A percentile compares a stretch with the other conserved stretches of the same genome.
Conservation (phyloP, 2,329 filamentous ascomycete species). For the Verticillium klebahnii region DNA sequence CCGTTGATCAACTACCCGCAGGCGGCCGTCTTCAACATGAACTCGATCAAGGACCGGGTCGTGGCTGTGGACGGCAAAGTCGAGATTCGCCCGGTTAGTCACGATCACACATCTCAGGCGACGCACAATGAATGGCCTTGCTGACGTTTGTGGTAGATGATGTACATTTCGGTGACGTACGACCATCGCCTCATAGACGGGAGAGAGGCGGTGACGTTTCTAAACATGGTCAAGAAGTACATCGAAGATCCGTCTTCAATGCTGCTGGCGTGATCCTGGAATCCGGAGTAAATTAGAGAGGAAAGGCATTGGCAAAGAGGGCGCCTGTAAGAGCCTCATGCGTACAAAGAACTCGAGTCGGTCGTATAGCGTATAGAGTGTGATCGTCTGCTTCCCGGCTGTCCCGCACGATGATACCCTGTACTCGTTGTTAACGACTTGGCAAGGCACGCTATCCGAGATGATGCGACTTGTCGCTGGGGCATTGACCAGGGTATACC, state of each 20-base stretch:
- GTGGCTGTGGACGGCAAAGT: conserved; percentile 51
- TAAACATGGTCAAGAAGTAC: conserved; percentile 24
- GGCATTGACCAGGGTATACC: too few species aligned
- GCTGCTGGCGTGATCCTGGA: conserved; percentile 40
- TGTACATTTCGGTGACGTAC: conserved; percentile 48
- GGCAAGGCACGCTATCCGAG: not conserved
- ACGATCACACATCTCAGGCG: conserved; percentile 12
- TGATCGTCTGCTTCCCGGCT: too few species aligned
- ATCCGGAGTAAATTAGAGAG: too few species aligned
- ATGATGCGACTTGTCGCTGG: not conserved
- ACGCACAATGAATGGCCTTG: too few species aligned
- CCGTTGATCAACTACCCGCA: conserved; percentile 75
- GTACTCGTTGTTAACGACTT: not conserved
- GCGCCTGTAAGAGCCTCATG: too few species aligned
- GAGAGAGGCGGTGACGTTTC: conserved; percentile 57
- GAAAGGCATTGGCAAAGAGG: too few species aligned
- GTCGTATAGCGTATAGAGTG: too few species aligned
- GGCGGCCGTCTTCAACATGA: conserved; percentile 57
- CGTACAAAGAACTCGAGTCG: too few species aligned
- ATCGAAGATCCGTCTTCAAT: conserved; percentile 37
- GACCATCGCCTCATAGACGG: conserved; percentile 52
- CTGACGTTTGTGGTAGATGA: conserved; percentile 30
- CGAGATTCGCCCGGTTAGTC: conserved; percentile 28
- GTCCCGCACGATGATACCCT: not conserved
- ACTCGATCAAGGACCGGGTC: conserved; percentile 50